Evolutionary conservation across 768 basidiomycete species (phyloP), one percentile per base, ranked within the genome.

Genomic region (Russula brevipes): DNA sequence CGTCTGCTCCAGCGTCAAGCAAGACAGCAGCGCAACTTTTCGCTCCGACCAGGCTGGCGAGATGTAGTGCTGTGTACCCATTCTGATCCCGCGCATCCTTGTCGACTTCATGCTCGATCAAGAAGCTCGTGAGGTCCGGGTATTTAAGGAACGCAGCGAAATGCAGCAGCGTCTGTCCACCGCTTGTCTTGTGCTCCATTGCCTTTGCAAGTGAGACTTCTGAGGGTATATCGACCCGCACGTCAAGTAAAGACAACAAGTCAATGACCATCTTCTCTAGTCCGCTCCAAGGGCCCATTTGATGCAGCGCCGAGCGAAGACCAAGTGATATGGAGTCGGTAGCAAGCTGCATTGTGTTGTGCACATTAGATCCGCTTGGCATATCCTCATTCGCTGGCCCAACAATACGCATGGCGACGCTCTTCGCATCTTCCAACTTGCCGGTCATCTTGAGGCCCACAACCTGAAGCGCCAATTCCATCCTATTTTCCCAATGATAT

Each of bases 381-480:
- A 81, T 75, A 56, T 76, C 75, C 57, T 87, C 84, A 36, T 82
- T 84, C n/a, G 85, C 78, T 59, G 80, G 87, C 44, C 90, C 88
- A 36, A 97, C 91, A 67, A 97, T 97, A 36, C 94, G 83, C 83
- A 94, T 86, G 14, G 94, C 94, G 42, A 97, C 89, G 61, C 93
- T 90, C 74, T 91, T 88, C 2, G 94, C 94, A 58, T 94, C 91
- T 69, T 95, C 93, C 35, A 96, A 86, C 70, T 94, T 90, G 53
- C 94, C 94, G 0, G 94, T 96, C 91, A 97, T 95, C 78, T 96
- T 94, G 66, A 97, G 77, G 0, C 95, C 95, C 17, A 98, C 94
- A 14, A 96, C 93, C 71, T 96, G 94, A 4, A 98, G 79, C 56
- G 94, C 94, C 58, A 97, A 83, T 73, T 96, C 95, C 92, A 98